phyloP scores from a whole-genome alignment of 805 yeast species.

The Metschnikowia anglica region DNA sequence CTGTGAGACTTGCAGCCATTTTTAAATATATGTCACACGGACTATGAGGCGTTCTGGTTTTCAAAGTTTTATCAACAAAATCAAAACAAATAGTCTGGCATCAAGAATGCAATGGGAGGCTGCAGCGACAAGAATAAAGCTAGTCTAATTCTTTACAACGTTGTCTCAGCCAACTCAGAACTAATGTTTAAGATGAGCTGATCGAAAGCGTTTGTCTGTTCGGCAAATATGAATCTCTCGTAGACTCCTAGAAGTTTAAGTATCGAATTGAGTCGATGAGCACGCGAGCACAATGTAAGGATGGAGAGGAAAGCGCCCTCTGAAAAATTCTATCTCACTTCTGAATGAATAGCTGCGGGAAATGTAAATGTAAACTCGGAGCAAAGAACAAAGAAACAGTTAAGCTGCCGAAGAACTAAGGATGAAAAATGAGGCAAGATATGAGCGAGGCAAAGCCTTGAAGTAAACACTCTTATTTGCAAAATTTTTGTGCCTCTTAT shows the following conservation, averaged over 20 bases:
- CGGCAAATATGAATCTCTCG: no score
- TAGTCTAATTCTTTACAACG: background rate
- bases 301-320: background rate
- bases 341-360: slow-evolving; percentile 4
- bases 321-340: slow-evolving; percentile 1
- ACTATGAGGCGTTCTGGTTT: background rate
- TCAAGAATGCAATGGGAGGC: background rate
- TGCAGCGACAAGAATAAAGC: background rate
- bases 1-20: slow-evolving; percentile 38
- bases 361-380: background rate
- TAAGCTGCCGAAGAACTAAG: background rate
- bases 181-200: no score
- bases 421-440: background rate
- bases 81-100: slow-evolving; percentile 3
- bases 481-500: slow-evolving; percentile 1
- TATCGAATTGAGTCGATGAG: no score
- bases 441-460: slow-evolving; percentile 10
- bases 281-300: background rate
- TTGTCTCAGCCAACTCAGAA: background rate
- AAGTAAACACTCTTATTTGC: slow-evolving; percentile 5
- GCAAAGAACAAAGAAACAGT: background rate
- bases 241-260: no score
- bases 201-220: no score
- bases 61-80: slow-evolving; percentile 1
- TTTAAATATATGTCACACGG: background rate